Base-by-base conservation (phyloP, 768 basidiomycete species). In the Candolleomyces efflorescens region DNA sequence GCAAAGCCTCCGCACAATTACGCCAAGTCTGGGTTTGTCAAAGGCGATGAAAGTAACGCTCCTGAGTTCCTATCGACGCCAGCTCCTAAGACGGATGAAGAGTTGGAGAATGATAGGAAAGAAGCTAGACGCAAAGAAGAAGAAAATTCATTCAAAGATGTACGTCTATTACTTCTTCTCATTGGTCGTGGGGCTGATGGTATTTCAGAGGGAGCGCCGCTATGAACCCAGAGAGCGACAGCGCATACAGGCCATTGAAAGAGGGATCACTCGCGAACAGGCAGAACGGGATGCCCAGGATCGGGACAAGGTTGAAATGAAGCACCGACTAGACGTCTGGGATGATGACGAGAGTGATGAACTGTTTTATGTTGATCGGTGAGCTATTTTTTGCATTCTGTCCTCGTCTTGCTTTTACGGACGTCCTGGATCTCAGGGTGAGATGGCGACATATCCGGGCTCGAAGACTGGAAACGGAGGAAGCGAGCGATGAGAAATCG, bases 261-360 rank as follows among this genome's bases (percentile, higher is more conserved):
- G 92, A 3, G 78, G 87, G 0, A 86, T 93, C 51, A 78, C 83
- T 9, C 83, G 90, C 15, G 88, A 93, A 56, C 81, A 83, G 5
- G 80, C 82, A 3, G 81, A 86, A 38, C 82, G 80, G 49, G 90
- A 93, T 58, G 85, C 85, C 11, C 89, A 94, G 68, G 89, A 90
- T 24, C 84, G 87, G 7, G 91, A 94, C 62, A 80, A 84, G 6
- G 68, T 85, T 13, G 92, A 96, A 67, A 89, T 92, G 80, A 83
- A 87, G 26, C 82, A 85, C 6, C 81, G 86, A 1, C 81, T 94
- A 55, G 92, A 95, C 63, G 79, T 95, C 5, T 94, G 93, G 86
- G 92, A 96, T 65, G 90, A 92, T 59, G 95, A 96, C 58, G 87
- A 92, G 64, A 95, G 94, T 55, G 89, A 95, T 62, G 97, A 99